A percentile compares a stretch with the other conserved stretches of the same genome.
These are phyloP conservation scores for Diplodia sapinea DNA, from an alignment of 2,329 filamentous ascomycete species.

Conservation along the genomic window DNA sequence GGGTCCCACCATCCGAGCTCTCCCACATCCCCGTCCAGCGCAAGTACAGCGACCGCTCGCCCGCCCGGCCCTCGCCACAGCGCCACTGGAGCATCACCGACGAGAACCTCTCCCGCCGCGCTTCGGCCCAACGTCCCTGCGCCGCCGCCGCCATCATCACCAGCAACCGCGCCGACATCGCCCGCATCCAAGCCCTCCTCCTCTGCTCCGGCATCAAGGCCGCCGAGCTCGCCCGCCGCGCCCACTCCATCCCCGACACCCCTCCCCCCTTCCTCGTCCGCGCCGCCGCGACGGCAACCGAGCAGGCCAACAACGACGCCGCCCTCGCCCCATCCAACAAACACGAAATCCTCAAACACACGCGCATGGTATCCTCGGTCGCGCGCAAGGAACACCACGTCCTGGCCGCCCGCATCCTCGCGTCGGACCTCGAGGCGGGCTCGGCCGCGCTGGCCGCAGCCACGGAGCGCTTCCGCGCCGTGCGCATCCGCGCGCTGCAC, in stretches of 20 bases:
- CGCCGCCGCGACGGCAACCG: conserved; percentile 52
- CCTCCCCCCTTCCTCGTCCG: conserved; percentile 45
- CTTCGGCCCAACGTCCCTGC: conserved; percentile 43
- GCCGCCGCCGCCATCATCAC: conserved; percentile 32
- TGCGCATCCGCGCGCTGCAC: conserved; percentile 53
- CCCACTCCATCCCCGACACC: conserved; percentile 53
- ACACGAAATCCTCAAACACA: conserved; percentile 29
- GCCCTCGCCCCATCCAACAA: conserved; percentile 31
- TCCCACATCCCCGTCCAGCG: conserved; percentile 8
- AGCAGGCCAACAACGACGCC: conserved; percentile 33
- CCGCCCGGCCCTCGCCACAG: conserved; percentile 48
- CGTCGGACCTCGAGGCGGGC: conserved; percentile 54
- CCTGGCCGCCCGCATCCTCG: conserved; percentile 59
- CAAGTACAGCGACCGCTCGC: conserved; percentile 33
- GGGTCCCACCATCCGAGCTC: conserved; percentile 39
- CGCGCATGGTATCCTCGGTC: conserved; percentile 52
- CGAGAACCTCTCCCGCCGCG: conserved; percentile 40
- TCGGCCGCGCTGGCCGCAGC: conserved; percentile 57
- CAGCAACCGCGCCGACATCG: conserved; percentile 71
- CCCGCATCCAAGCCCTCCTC: conserved; percentile 76
- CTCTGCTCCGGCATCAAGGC: conserved; percentile 90
- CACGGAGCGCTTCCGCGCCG: conserved; percentile 56
- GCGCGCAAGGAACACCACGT: conserved; percentile 59
- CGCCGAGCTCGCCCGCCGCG: conserved; percentile 74
- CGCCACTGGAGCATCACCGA: conserved; percentile 66